Evolutionary conservation across 2,329 filamentous ascomycete species (phyloP).

Genomic region (Lachnellula occidentalis): DNA sequence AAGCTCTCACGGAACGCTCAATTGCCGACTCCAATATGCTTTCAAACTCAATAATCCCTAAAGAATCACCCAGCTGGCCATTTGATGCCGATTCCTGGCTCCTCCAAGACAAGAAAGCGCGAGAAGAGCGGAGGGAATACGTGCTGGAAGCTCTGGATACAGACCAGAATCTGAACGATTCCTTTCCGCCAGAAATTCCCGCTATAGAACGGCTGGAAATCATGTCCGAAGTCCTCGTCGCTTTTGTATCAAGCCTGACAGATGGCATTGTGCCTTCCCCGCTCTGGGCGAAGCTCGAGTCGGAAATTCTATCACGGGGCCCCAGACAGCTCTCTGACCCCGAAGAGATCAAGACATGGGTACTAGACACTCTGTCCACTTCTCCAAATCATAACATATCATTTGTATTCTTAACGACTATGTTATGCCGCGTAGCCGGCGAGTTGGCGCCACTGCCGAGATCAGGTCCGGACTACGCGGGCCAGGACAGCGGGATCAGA

Average conservation of each 20-base stretch:
- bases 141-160: conserved; percentile 67
- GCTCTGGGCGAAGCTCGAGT: conserved; percentile 66
- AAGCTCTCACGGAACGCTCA: conserved; percentile 49
- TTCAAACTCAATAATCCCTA: conserved; percentile 46
- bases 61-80: conserved; percentile 53
- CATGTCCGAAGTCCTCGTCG: conserved; percentile 62
- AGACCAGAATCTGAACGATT: conserved; percentile 54
- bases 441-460: conserved; percentile 44
- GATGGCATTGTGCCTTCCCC: conserved; percentile 71
- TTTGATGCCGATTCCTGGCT: conserved; percentile 37
- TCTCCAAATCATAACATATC: conserved; percentile 79
- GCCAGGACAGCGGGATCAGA: conserved; percentile 11
- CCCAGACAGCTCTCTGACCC: conserved; percentile 36
- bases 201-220: conserved; percentile 68
- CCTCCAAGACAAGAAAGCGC: conserved; percentile 30
- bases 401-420: conserved; percentile 80
- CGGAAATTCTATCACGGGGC: conserved; percentile 43
- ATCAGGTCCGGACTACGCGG: conserved; percentile 11
- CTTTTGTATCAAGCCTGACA: conserved; percentile 68
- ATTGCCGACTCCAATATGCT: conserved; percentile 59
- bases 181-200: conserved; percentile 58
- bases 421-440: conserved; percentile 55
- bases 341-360: conserved; percentile 52
- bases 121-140: conserved; percentile 29
- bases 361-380: conserved; percentile 69